These are phyloP conservation scores for Peniophora sp. DNA, from an alignment of 1,284 basidiomycete genomes.

Conservation along the genomic window DNA sequence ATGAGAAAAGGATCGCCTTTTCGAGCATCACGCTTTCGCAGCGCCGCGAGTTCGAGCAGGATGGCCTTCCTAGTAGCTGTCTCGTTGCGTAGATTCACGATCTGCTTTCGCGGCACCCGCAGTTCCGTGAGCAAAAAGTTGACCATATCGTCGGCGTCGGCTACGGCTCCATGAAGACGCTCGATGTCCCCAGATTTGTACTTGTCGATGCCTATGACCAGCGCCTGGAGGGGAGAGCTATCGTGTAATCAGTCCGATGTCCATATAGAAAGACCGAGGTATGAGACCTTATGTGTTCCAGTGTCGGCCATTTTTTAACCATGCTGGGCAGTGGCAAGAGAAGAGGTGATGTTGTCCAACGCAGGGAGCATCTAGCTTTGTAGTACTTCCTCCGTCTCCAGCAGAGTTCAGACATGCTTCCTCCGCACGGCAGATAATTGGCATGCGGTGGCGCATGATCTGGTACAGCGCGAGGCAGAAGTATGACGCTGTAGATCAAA, in stretches of 20 bases:
- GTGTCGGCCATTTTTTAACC: too few relatives aligned
- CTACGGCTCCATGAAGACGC: background rate
- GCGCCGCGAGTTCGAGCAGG: constrained; percentile 17
- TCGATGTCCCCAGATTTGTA: background rate
- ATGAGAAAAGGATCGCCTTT: constrained; percentile 24
- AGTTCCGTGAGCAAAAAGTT: background rate
- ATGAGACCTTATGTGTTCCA: too few relatives aligned
- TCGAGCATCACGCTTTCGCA: constrained; percentile 18
- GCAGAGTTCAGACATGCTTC: too few relatives aligned
- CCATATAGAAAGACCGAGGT: too few relatives aligned
- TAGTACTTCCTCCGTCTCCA: too few relatives aligned
- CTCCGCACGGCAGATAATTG: too few relatives aligned
- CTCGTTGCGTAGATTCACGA: background rate
- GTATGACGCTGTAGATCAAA: too few relatives aligned
- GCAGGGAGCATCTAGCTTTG: too few relatives aligned
- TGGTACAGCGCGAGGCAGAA: too few relatives aligned
- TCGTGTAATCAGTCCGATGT: background rate
- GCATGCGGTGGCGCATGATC: too few relatives aligned
- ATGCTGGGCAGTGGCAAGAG: too few relatives aligned
- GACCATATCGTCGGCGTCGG: background rate
- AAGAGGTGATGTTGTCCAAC: too few relatives aligned
- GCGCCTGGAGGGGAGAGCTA: background rate
- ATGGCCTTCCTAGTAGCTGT: constrained; percentile 6
- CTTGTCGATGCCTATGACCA: background rate
- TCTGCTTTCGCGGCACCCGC: background rate